Evolutionary conservation across 495 filamentous ascomycete genomes (phyloP), one percentile per base, ranked within the genome.

Genomic region (Trichoderma virens): DNA sequence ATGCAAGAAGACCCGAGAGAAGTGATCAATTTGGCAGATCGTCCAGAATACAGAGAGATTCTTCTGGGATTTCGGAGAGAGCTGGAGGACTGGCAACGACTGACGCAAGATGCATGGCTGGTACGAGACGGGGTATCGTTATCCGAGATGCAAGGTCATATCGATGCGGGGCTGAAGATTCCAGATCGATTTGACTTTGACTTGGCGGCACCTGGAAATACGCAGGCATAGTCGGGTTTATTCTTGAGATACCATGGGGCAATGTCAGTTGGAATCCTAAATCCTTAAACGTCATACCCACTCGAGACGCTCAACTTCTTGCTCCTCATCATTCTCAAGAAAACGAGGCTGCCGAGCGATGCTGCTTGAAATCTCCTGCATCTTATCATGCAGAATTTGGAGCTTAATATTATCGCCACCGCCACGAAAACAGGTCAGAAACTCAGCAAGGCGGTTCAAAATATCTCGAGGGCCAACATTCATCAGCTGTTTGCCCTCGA

Each of bases 181-280:
- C 77, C 76, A 0, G 75, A 80, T 66, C 70, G 74, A 20, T 68
- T 75, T n/a, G 78, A 80, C 39, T 72, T 79, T 64, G 77, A 78
- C 66, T 61, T 69, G 30, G 65, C 70, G 38, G 38, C 60, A 23
- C 64, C 76, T 41, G 45, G 67, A 7, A 72, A 68, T 60, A 68
- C 69, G 30, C 67, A 54, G 9, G 28, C 65, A 34, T 51, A 51
- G 8, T 20, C 45, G 9, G 8, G 4, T 25, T 47, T 3, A n/a
- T 51, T 51, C 45, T n/a, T 2, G 20, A 51, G 45, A 51, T 0
- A 5, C 3, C 45, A n/a, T 47, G n/a, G n/a, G n/a, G n/a, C n/a
- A n/a, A n/a, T n/a, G n/a, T n/a, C n/a, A n/a, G n/a, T n/a, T n/a
- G n/a, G n/a, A n/a, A n/a, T n/a, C n/a, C n/a, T n/a, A n/a, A n/a